A percentile compares a stretch with the other conserved stretches of the same genome.
phyloP scores from a whole-genome alignment of 2,329 filamentous ascomycete genomes.

The Trichoderma endophyticum region DNA sequence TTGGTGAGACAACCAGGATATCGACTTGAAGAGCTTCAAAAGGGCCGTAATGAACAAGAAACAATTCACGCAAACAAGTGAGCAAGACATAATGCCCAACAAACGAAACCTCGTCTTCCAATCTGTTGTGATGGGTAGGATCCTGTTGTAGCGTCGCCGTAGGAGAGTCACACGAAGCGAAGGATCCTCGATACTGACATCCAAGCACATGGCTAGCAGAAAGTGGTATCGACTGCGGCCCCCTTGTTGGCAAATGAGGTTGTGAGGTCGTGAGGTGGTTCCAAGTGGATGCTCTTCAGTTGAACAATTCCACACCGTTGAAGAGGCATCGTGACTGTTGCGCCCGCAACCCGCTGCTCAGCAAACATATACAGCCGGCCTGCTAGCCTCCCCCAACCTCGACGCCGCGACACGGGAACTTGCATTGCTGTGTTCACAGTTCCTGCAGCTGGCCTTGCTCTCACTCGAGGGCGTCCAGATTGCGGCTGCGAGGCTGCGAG shows the following conservation, averaged over 20 bases:
- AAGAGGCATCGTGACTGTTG: background rate
- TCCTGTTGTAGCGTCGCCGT: background rate
- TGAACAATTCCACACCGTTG: background rate
- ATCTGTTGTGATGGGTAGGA: background rate
- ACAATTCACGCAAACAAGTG: background rate
- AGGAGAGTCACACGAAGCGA: background rate
- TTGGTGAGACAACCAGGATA: background rate
- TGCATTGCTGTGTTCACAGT: slow-evolving; percentile 11
- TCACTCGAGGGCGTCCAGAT: background rate
- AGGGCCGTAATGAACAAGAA: background rate
- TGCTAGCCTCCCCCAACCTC: background rate
- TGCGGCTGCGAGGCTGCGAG: background rate
- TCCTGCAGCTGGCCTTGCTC: background rate
- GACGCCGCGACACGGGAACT: slow-evolving; percentile 3
- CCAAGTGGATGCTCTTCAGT: background rate
- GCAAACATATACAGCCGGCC: background rate
- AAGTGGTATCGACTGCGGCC: background rate
- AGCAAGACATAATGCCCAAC: background rate
- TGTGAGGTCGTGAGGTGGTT: background rate
- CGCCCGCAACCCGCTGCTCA: background rate
- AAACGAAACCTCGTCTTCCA: background rate
- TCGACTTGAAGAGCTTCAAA: background rate
- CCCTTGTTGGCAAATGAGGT: background rate
- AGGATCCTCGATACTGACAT: background rate
- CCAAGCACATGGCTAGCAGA: background rate